A percentile compares a stretch with the other conserved stretches of the same genome.
These are phyloP conservation scores for Inonotus hispidus DNA, from an alignment of 1,284 basidiomycete species.

Conservation along the genomic window DNA sequence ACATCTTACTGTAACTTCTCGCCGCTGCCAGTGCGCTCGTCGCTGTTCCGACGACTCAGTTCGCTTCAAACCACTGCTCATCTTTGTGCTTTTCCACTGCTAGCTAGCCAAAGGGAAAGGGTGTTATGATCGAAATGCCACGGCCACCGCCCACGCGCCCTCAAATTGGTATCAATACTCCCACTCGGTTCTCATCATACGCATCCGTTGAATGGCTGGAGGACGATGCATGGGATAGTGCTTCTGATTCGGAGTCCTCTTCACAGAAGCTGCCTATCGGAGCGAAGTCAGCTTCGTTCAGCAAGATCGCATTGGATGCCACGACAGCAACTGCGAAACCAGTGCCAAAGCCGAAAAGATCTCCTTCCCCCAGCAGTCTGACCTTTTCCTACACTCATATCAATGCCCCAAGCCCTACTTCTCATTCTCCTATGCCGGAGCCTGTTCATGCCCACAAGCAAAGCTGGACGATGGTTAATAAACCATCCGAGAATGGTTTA, in stretches of 20 bases:
- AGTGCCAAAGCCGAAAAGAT: constrained; percentile 43
- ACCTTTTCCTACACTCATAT: constrained; percentile 81
- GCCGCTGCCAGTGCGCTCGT: no score
- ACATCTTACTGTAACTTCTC: not conserved
- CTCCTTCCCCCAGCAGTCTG: constrained; percentile 59
- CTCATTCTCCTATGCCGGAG: constrained; percentile 58
- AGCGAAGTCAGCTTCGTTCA: constrained; percentile 38
- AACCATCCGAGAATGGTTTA: constrained; percentile 32
- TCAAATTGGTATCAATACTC: constrained; percentile 61
- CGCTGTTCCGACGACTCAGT: not conserved
- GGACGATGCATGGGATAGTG: constrained; percentile 88
- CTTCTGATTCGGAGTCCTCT: constrained; percentile 75
- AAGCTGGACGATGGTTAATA: constrained; percentile 74
- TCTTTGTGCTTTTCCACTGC: not conserved
- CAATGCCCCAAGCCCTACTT: constrained; percentile 67
- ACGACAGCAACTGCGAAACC: constrained; percentile 49
- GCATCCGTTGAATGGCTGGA: constrained; percentile 55
- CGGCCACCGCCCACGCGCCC: constrained; percentile 72
- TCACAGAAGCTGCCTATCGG: constrained; percentile 38
- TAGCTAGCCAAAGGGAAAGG: constrained; percentile 6
- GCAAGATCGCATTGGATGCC: constrained; percentile 31
- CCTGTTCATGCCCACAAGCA: constrained; percentile 39
- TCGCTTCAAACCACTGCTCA: not conserved
- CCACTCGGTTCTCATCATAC: constrained; percentile 42
- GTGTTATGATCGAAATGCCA: constrained; percentile 43